Evolutionary conservation across 2,329 filamentous ascomycete species (phyloP).

Genomic region (Grosmannia penicillata): DNA sequence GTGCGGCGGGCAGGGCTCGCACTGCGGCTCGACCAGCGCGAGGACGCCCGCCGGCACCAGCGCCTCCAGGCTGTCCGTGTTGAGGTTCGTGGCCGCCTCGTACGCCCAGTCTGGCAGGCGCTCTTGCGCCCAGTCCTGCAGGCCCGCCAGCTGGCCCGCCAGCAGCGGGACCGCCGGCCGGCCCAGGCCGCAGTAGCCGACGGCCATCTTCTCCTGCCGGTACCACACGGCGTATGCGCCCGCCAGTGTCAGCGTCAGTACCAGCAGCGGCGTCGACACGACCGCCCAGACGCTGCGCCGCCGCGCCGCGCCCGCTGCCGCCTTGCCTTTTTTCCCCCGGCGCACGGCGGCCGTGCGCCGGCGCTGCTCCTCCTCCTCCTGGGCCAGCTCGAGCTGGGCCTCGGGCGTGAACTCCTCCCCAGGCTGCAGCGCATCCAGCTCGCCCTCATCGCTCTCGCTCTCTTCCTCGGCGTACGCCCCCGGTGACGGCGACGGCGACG

Average conservation of each 20-base stretch:
- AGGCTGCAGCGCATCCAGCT: slow-evolving; percentile 38
- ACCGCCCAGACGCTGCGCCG: slow-evolving; percentile 23
- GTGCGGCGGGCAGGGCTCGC: slow-evolving; percentile 80
- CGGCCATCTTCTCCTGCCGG: slow-evolving; percentile 86
- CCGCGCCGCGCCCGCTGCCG: slow-evolving; percentile 12
- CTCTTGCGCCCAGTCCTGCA: slow-evolving; percentile 34
- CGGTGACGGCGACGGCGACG: neutral
- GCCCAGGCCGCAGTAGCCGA: slow-evolving; percentile 86
- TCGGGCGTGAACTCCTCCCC: slow-evolving; percentile 93
- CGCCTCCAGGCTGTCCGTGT: slow-evolving; percentile 22
- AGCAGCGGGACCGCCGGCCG: slow-evolving; percentile 37
- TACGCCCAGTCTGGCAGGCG: slow-evolving; percentile 21
- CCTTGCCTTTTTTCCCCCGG: slow-evolving; percentile 7
- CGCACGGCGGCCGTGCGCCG: slow-evolving; percentile 29
- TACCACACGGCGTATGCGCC: slow-evolving; percentile 69
- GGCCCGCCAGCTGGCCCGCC: slow-evolving; percentile 22
- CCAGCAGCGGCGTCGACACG: slow-evolving; percentile 51
- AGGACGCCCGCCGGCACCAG: slow-evolving; percentile 60
- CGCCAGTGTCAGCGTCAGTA: slow-evolving; percentile 56
- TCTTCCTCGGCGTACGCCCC: neutral
- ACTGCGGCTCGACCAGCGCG: slow-evolving; percentile 59
- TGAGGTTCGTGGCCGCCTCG: slow-evolving; percentile 17
- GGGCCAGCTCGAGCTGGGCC: slow-evolving; percentile 67
- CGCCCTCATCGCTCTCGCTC: neutral
- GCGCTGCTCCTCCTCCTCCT: slow-evolving; percentile 42